phyloP scores from a whole-genome alignment of 176 grass and related monocot species.

The Juncus effusus region DNA sequence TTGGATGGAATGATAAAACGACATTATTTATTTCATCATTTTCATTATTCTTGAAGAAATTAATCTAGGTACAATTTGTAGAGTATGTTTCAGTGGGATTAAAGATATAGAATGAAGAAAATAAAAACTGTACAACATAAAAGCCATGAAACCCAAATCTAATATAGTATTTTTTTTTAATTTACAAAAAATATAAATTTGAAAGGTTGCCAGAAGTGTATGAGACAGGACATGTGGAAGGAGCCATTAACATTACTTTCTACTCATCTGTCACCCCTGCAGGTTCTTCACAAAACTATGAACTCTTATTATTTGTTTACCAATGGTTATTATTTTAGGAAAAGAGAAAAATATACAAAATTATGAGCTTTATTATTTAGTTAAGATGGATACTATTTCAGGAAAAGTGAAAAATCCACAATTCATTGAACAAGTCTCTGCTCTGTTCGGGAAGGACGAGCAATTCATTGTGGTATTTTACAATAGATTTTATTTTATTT shows the following conservation, averaged over 20 bases:
- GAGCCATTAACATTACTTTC: conserved; percentile 40
- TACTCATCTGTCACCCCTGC: conserved; percentile 42
- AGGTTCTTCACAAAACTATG: conserved; percentile 6
- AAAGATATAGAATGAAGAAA: too few relatives aligned
- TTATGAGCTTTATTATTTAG: too few relatives aligned
- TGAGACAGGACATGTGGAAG: conserved; percentile 38
- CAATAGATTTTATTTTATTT: background rate
- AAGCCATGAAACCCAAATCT: too few relatives aligned
- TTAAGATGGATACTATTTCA: background rate
- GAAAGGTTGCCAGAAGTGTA: conserved; percentile 36
- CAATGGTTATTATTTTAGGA: background rate
- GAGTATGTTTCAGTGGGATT: too few relatives aligned
- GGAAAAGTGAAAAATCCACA: conserved; percentile 40
- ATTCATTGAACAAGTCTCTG: conserved; percentile 35
- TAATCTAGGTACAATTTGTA: too few relatives aligned
- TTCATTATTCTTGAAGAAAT: too few relatives aligned
- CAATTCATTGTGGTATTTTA: conserved; percentile 37
- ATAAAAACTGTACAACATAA: too few relatives aligned
- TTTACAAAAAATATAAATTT: background rate
- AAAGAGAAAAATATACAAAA: too few relatives aligned
- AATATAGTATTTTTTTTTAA: too few relatives aligned
- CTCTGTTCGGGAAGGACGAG: conserved; percentile 30
- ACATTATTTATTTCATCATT: too few relatives aligned
- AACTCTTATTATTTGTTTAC: background rate
- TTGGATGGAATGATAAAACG: too few relatives aligned